Percentiles rank a stretch among this genome's conserved stretches.
These are phyloP conservation scores for Houttuynia cordata DNA, from an alignment of 164 flowering plant genomes.

Conservation along the genomic window DNA sequence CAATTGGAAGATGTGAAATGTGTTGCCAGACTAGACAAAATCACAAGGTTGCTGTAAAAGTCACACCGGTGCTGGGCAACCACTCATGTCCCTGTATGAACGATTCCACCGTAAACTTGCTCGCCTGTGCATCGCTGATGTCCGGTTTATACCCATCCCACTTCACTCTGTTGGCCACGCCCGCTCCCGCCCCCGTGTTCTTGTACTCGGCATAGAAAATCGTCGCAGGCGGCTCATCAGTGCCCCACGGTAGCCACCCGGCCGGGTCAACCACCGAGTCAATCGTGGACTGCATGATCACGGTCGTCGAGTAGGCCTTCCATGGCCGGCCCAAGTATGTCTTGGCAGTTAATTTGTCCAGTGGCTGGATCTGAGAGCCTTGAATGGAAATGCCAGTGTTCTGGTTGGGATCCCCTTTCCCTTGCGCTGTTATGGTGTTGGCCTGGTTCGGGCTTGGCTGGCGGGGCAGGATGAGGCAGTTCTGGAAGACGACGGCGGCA, in stretches of 20 bases:
- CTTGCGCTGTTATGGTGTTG: conserved; percentile 78
- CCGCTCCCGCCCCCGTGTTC: conserved; percentile 62
- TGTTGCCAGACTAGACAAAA: not conserved
- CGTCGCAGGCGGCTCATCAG: conserved; percentile 35
- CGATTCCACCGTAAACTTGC: conserved; percentile 29
- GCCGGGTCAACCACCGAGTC: conserved; percentile 32
- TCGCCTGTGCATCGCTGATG: conserved; percentile 25
- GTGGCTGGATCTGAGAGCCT: conserved; percentile 22
- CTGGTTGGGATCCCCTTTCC: conserved; percentile 56
- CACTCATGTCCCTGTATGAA: conserved; percentile 48
- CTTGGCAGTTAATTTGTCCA: conserved; percentile 27
- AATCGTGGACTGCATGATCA: conserved; percentile 51
- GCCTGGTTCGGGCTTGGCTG: conserved; percentile 50
- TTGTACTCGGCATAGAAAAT: conserved; percentile 70
- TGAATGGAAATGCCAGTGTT: conserved; percentile 71
- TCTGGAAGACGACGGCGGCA: conserved; percentile 16
- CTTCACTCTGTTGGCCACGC: conserved; percentile 31
- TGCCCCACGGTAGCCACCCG: conserved; percentile 60
- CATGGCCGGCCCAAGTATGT: conserved; percentile 84
- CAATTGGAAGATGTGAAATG: too few relatives aligned
- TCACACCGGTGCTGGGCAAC: conserved; percentile 31
- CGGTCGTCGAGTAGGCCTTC: conserved; percentile 65
- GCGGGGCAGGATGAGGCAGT: conserved; percentile 55
- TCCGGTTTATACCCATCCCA: conserved; percentile 60
- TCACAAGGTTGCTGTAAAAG: conserved; percentile 20